These are phyloP conservation scores for Malus asiatica DNA, from an alignment of 306 rosid genomes.

Conservation along the genomic window DNA sequence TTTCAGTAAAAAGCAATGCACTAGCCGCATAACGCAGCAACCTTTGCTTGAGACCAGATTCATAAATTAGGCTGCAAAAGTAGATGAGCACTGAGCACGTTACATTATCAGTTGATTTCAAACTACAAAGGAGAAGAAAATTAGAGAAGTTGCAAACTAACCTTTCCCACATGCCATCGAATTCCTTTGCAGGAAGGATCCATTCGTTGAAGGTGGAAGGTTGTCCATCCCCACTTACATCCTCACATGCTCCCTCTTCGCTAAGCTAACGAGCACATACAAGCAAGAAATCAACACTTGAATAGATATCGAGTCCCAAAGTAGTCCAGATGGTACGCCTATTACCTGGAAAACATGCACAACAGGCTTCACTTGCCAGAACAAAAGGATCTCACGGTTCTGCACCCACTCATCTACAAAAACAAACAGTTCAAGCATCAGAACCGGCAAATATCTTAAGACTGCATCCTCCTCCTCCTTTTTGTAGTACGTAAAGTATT, in stretches of 20 bases:
- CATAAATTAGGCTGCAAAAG: conserved; percentile 74
- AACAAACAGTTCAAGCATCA: conserved; percentile 9
- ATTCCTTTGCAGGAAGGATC: conserved; percentile 94
- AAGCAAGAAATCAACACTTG: not conserved
- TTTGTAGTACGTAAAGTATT: not conserved
- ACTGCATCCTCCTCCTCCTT: not conserved
- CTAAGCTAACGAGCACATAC: conserved; percentile 55
- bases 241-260: conserved; percentile 94
- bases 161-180: conserved; percentile 99
- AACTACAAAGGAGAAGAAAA: conserved; percentile 12
- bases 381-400: conserved; percentile 67
- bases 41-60: conserved; percentile 92
- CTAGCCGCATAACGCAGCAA: conserved; percentile 77
- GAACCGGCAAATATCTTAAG: conserved; percentile 12
- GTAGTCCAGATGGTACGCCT: not conserved
- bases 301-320: not conserved
- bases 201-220: conserved; percentile 86
- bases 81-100: conserved; percentile 14
- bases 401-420: conserved; percentile 65
- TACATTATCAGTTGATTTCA: conserved; percentile 5
- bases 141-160: conserved; percentile 19
- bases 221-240: conserved; percentile 78
- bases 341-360: conserved; percentile 89
- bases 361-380: conserved; percentile 96
- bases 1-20: conserved; percentile 87